Base-by-base conservation (phyloP, 2,329 filamentous ascomycete genomes). In the Ophiostoma sp. region DNA sequence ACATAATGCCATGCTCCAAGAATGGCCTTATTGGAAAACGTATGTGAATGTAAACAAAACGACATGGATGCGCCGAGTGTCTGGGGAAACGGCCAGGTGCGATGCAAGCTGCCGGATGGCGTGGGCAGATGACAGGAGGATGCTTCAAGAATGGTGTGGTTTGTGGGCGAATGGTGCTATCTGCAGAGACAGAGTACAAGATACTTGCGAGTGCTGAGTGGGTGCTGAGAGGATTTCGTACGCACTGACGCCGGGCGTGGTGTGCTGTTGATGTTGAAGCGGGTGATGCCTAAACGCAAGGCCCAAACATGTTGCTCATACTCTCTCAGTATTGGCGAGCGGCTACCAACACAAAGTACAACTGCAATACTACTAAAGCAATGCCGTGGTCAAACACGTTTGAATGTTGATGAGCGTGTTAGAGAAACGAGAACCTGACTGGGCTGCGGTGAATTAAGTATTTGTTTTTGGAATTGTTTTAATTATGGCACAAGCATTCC, bases 41-140 rank as follows among this genome's bases (percentile, higher is more conserved):
- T 48, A 48, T 48, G 44, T 48, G 44, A n/a, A 48, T 48, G 57
- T 27, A 33, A 62, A 62, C 23, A 27, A 62, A 35, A 11, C 33
- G 60, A n/a, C 60, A 35, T 64, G 60, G 52, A 57, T 57, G 60
- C 15, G 15, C 33, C 35, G 33, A 65, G 35, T 27, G 62, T 39
- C 62, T 65, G 62, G 62, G 62, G 62, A 65, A 65, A 54, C 66
- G 41, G 65, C 65, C 31, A 41, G 62, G 62, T 39, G 60, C 60
- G 33, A 35, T 65, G 62, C 62, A 65, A 23, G 17, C 4, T 60
- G 44, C 69, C 65, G 69, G 7, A 68, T 68, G 67, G 69, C 69
- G 69, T 70, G 69, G 69, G 69, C 69, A 70, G 67, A 70, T 68
- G 69, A 68, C 60, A 67, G 69, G 33, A 65, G 54, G 33, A 33